Base-by-base conservation (phyloP, 78 protist genomes). In the Anaeramoeba flamelloides region DNA sequence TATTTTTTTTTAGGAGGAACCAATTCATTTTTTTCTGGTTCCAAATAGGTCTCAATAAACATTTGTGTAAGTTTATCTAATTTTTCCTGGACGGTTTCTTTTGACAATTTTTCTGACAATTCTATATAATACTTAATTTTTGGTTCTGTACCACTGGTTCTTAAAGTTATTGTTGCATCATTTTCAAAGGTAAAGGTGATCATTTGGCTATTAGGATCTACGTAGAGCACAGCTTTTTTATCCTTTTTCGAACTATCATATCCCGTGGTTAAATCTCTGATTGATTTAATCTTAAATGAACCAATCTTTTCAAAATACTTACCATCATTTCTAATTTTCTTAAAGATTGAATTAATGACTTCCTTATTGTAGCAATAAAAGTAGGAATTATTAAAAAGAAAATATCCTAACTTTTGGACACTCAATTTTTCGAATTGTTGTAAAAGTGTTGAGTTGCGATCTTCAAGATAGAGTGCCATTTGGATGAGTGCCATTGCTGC, bases 61-160 rank as follows among this genome's bases (percentile, higher is more conserved):
- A n/a, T n/a, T n/a, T n/a, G n/a, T n/a, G n/a, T n/a, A n/a, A n/a
- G n/a, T n/a, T 53, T 53, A 53, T 53, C 69, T 17, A 53, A 53
- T 26, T 26, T 53, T 53, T 8, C 8, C 17, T 17, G 8, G 17
- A 53, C 17, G 8, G 8, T 53, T 17, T 53, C 69, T 26, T 8
- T 8, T 26, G 8, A 8, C n/a, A 77, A 17, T 8, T 2, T n/a
- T 1, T 75, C 86, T 36, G 76, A 1, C 3, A 77, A 1, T 30
- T 88, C 89, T n/a, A 39, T 2, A 41, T 87, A 94, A 82, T 89
- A 95, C 86, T 97, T 97, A 80, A 97, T 75, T 88, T 97, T 97
- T 76, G 99, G 99, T 82, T 97, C 99, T 1, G 99, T 97, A 2
- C 99, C 99, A 78, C 89, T 79, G 26, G 93, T 91, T 38, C 99